These are phyloP conservation scores for Ophiostoma pallidulum DNA, from an alignment of 2,329 filamentous ascomycete species.

Conservation along the genomic window DNA sequence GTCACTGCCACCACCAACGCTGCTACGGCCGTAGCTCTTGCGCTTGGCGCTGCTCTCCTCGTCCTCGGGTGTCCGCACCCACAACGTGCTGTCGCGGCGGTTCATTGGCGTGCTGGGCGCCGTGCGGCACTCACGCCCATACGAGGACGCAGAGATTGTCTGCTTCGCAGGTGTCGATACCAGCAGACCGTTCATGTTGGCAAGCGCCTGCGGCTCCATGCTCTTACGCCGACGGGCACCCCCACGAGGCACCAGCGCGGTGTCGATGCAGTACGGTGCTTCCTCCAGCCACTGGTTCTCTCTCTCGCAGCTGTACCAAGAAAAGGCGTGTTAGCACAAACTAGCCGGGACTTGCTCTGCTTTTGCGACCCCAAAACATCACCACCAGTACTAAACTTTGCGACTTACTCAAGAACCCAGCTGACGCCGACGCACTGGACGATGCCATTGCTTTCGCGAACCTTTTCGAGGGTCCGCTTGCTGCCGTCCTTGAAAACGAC, in stretches of 20 bases:
- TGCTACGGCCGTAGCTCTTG: slow-evolving; percentile 3
- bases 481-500: slow-evolving; percentile 85
- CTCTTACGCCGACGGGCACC: slow-evolving; percentile 66
- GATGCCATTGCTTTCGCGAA: slow-evolving; percentile 59
- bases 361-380: too few relatives aligned
- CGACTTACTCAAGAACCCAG: slow-evolving; percentile 72
- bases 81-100: slow-evolving; percentile 44
- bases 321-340: too few relatives aligned
- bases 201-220: slow-evolving; percentile 66
- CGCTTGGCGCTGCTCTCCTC: neutral
- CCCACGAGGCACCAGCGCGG: slow-evolving; percentile 56
- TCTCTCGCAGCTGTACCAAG: slow-evolving; percentile 64
- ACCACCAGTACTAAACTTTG: too few relatives aligned
- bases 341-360: too few relatives aligned
- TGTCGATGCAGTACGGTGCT: slow-evolving; percentile 58
- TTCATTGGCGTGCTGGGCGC: slow-evolving; percentile 38
- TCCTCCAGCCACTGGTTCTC: slow-evolving; percentile 72
- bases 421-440: slow-evolving; percentile 81
- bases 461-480: slow-evolving; percentile 71
- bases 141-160: slow-evolving; percentile 23
- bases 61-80: slow-evolving; percentile 46
- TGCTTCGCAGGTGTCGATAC: slow-evolving; percentile 33
- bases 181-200: slow-evolving; percentile 58
- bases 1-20: slow-evolving; percentile 15
- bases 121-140: slow-evolving; percentile 28